A percentile compares a stretch with the other conserved stretches of the same genome.
phyloP scores from a whole-genome alignment of 2,329 filamentous ascomycete species.

The Chrysosporium queenslandicum region DNA sequence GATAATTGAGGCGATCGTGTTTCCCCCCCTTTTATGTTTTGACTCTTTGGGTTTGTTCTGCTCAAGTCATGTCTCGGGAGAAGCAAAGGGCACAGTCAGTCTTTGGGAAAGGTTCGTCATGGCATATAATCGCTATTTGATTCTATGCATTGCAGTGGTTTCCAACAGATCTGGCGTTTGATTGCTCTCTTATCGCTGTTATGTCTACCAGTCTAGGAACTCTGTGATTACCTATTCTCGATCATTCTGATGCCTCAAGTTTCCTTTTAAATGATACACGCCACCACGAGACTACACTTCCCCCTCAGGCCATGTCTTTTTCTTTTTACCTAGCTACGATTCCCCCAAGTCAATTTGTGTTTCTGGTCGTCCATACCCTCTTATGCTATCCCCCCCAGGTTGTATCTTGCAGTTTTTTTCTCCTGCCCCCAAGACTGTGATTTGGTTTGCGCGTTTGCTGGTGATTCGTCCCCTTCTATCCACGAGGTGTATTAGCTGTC shows the following conservation, averaged over 20 bases:
- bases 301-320: not conserved
- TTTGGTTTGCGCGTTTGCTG: not conserved
- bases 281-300: not conserved
- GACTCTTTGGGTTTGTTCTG: constrained; percentile 3
- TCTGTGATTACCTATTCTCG: constrained; percentile 2
- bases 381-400: not conserved
- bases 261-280: constrained; percentile 1
- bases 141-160: not conserved
- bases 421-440: not conserved
- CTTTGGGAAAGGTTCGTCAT: not conserved
- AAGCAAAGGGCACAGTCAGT: constrained; percentile 2
- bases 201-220: constrained; percentile 7
- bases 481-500: constrained; percentile 5
- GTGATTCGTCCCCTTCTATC: constrained; percentile 1
- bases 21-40: constrained; percentile 7
- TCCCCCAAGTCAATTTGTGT: constrained; percentile 8
- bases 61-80: constrained; percentile 5
- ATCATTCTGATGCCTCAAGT: not conserved
- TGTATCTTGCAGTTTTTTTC: not conserved
- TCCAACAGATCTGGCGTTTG: not conserved
- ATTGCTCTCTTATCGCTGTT: constrained; percentile 1
- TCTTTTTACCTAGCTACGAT: constrained; percentile 2
- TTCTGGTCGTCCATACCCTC: constrained; percentile 9
- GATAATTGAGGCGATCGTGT: constrained; percentile 7
- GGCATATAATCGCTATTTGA: not conserved